These are phyloP conservation scores for Fusarium marasasianum DNA, from an alignment of 2,329 filamentous ascomycete genomes.

Conservation along the genomic window DNA sequence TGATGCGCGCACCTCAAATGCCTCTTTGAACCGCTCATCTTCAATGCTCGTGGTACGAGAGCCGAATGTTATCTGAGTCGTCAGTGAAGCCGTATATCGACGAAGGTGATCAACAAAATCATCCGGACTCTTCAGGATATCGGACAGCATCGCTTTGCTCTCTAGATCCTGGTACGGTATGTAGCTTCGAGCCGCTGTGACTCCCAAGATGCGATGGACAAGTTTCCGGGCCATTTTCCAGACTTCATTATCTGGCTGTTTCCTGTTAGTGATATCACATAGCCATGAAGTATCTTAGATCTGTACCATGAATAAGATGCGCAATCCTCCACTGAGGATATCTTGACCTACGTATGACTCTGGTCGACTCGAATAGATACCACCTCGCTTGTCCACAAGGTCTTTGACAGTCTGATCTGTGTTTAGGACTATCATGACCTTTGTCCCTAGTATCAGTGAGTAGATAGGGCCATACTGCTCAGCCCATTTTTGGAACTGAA, in stretches of 20 bases:
- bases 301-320: not conserved
- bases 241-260: not conserved
- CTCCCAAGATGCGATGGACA: not conserved
- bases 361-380: not conserved
- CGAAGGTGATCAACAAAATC: not conserved
- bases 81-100: not conserved
- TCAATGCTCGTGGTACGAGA: not conserved
- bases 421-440: not conserved
- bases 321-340: not conserved
- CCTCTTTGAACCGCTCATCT: not conserved
- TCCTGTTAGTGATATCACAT: not conserved
- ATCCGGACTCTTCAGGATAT: not conserved
- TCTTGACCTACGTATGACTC: not conserved
- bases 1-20: rapidly evolving
- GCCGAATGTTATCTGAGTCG: not conserved
- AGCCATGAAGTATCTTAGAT: rapidly evolving
- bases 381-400: not conserved
- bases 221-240: not conserved
- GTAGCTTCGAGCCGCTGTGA: not conserved
- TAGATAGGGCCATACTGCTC: not conserved
- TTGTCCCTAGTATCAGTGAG: not conserved
- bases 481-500: not conserved
- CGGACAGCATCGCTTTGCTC: not conserved
- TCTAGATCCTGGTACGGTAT: not conserved
- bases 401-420: not conserved